Base-by-base conservation (phyloP, 139 green algal genomes). In the Auxenochlorella pyrenoidosa region DNA sequence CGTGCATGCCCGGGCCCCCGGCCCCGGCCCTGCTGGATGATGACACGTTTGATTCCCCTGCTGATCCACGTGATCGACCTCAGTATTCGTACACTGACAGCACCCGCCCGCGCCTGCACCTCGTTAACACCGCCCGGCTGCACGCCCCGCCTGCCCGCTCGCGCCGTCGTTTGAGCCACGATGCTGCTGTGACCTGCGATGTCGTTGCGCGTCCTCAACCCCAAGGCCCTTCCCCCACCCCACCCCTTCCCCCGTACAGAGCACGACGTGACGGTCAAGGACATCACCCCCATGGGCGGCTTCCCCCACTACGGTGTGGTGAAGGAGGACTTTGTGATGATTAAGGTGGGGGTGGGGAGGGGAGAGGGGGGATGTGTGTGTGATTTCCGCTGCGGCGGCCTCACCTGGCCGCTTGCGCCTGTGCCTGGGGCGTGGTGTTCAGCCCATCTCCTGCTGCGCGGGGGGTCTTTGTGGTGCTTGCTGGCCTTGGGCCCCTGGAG, bases 281-380 rank as follows among this genome's bases (percentile, higher is more conserved):
- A 96, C 71, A 99, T 99, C 95, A 99, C 97, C 76, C 98, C 98
- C 89, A 98, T 99, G 97, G 98, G 98, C 66, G 98, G 98, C 89
- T 99, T 99, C 92, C 89, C 96, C n/a, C 97, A 99, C 94, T 99
- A 99, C 89, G 98, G 98, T 80, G 86, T 97, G 12, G 92, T 99
- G 86, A 95, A 96, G 59, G 96, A 99, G 94, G 98, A 99, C 94
- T 99, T 96, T 94, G 65, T 99, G 63, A 98, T 99, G 95, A 93
- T 99, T 92, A 99, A 99, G 96, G 95, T 94, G 71, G 72, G 72
- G n/a, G n/a, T n/a, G n/a, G n/a, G n/a, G n/a, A n/a, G n/a, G n/a
- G n/a, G n/a, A n/a, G n/a, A n/a, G n/a, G n/a, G n/a, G n/a, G n/a
- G n/a, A n/a, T n/a, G n/a, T n/a, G n/a, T n/a, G n/a, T n/a, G n/a